A percentile compares a stretch with the other conserved stretches of the same genome.
Evolutionary conservation across 495 filamentous ascomycete genomes (phyloP).

Genomic region (Aspergillus diversus): DNA sequence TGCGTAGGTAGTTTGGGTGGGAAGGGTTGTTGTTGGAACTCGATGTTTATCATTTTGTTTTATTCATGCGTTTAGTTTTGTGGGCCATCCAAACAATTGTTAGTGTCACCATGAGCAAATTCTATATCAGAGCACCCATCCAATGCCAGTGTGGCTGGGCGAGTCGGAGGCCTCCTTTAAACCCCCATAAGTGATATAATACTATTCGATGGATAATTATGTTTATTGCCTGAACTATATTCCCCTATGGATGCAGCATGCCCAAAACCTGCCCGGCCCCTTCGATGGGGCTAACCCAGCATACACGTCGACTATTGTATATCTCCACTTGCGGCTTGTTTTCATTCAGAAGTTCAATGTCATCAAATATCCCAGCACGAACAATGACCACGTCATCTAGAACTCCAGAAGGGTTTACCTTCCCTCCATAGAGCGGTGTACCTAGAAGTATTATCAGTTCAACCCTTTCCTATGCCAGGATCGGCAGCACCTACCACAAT

Average conservation of each 20-base stretch:
- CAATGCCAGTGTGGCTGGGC: no score
- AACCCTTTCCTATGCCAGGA: slow-evolving; percentile 1
- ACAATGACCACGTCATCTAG: slow-evolving; percentile 29
- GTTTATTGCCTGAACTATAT: no score
- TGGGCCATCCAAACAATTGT: no score
- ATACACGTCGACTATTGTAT: slow-evolving; percentile 29
- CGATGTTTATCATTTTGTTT: no score
- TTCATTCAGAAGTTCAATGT: slow-evolving; percentile 27
- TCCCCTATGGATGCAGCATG: slow-evolving; percentile 22
- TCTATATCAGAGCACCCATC: no score
- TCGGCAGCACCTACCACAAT: slow-evolving; percentile 36
- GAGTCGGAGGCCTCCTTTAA: no score
- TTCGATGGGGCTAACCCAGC: slow-evolving; percentile 34
- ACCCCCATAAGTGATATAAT: no score
- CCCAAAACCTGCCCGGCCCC: slow-evolving; percentile 35
- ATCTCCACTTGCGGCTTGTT: slow-evolving; percentile 35
- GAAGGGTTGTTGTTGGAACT: no score
- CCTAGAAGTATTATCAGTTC: slow-evolving; percentile 29
- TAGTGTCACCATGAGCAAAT: no score
- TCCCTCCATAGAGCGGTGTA: slow-evolving; percentile 38
- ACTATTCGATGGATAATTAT: no score
- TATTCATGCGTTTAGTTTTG: no score
- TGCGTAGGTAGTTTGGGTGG: no score
- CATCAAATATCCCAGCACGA: slow-evolving; percentile 43
- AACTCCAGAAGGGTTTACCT: slow-evolving; percentile 23